phyloP scores from a whole-genome alignment of 495 filamentous ascomycete species.

The Viridothelium virens region DNA sequence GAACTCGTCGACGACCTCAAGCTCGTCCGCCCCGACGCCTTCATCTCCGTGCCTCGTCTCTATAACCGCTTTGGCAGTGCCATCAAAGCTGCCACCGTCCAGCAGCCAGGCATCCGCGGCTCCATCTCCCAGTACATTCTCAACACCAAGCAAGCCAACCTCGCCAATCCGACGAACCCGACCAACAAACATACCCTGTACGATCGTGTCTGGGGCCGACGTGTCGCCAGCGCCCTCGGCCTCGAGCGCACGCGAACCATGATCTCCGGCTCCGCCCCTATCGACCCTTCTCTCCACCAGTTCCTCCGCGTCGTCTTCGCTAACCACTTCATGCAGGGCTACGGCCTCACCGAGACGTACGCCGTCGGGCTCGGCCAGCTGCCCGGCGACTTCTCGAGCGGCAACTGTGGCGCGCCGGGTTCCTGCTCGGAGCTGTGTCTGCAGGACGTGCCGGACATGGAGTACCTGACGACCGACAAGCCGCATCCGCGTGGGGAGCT shows the following conservation, averaged over 20 bases:
- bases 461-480: conserved; percentile 83
- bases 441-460: conserved; percentile 85
- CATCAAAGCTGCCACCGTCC: conserved; percentile 67
- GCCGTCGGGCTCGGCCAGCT: conserved; percentile 64
- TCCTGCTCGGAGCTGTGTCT: conserved; percentile 69
- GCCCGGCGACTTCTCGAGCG: conserved; percentile 58
- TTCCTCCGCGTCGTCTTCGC: conserved; percentile 80
- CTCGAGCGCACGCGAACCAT: conserved; percentile 64
- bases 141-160: conserved; percentile 65
- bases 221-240: conserved; percentile 73
- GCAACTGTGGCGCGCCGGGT: conserved; percentile 72
- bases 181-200: conserved; percentile 79
- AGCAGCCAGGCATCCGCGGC: conserved; percentile 74
- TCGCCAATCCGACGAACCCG: conserved; percentile 62
- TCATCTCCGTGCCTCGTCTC: conserved; percentile 84
- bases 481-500: conserved; percentile 92
- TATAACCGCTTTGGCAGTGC: conserved; percentile 84
- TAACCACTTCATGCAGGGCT: conserved; percentile 79
- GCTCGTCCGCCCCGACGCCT: conserved; percentile 68
- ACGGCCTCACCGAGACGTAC: conserved; percentile 94
- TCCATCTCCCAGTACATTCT: conserved; percentile 73
- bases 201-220: conserved; percentile 88
- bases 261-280: conserved; percentile 83
- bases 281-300: conserved; percentile 78
- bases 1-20: conserved; percentile 89